Base-by-base conservation (phyloP, 1,139 yeast species). In the Casaregolazyma suthepensis region DNA sequence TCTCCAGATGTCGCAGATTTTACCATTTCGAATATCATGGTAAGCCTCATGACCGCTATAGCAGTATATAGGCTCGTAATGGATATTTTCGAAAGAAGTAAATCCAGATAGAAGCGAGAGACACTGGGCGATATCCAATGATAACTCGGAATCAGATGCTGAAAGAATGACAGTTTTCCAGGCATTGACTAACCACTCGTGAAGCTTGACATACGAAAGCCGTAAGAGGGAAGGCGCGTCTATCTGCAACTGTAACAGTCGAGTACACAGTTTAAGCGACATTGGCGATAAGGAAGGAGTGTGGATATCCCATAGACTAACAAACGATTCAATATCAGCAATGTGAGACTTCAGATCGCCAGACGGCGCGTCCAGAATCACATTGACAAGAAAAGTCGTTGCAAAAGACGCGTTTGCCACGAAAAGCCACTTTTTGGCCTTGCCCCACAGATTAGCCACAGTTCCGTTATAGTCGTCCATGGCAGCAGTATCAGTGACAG, bases 281-380 rank as follows among this genome's bases (percentile, higher is more conserved):
- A 51, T 43, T 13, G 52, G 22, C 9, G 54, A 48, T 13, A 56
- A n/a, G 13, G 38, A 20, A 18, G 58, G 58, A 6, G 54, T 45
- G 29, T 54, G 50, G 20, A 52, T 43, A 48, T 54, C 55, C 48
- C 55, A 56, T 23, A 52, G 46, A n/a, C 20, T 22, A 23, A 49
- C 18, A 22, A 43, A 49, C 37, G 19, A 26, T 22, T 49, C 52
- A 29, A 49, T 18, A 7, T 37, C 44, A 20, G 43, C n/a, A 2
- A 46, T 18, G 9, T 44, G 46, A 13, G 26, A 22, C 13, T 49
- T 43, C 13, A 20, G 20, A 7, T 23, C 15, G 5, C 44, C 17
- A 23, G 45, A n/a, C 2, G 46, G 35, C n/a, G 47, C 35, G n/a
- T 20, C 20, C 42, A 43, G 23, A 5, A 49, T 18, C 52, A 31